These are phyloP conservation scores for Candida sithepensis DNA, from an alignment of 805 yeast genomes.

Conservation along the genomic window DNA sequence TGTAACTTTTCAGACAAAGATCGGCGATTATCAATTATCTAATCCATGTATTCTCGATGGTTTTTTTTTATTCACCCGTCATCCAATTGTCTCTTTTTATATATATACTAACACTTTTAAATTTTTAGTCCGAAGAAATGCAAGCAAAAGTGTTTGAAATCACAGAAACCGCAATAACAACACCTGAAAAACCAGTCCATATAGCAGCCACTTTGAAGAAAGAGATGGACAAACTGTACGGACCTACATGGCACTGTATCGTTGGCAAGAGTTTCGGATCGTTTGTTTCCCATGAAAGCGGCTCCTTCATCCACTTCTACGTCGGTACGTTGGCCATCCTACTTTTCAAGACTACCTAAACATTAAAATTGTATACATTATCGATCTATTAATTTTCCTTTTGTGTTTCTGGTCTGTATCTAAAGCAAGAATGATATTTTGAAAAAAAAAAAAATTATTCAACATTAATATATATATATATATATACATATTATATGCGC, in stretches of 20 bases:
- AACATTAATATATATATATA: too few relatives aligned
- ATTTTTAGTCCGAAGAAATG: constrained; percentile 43
- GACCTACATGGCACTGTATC: constrained; percentile 77
- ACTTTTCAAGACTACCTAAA: constrained; percentile 62
- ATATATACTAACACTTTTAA: neutral
- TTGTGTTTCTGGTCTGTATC: too few relatives aligned
- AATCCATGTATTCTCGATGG: too few relatives aligned
- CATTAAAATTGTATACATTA: too few relatives aligned
- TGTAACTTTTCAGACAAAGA: too few relatives aligned
- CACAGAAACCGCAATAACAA: constrained; percentile 41
- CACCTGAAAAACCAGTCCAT: constrained; percentile 51
- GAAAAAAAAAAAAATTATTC: too few relatives aligned
- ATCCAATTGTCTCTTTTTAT: too few relatives aligned
- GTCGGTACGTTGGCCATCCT: constrained; percentile 65
- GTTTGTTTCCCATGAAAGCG: constrained; percentile 73
- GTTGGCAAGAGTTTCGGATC: constrained; percentile 80
- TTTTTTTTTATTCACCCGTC: too few relatives aligned
- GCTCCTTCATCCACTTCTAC: constrained; percentile 67
- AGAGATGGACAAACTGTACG: constrained; percentile 56
- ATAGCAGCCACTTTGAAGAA: constrained; percentile 65
- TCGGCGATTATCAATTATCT: too few relatives aligned
- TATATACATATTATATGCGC: too few relatives aligned
- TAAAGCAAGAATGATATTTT: too few relatives aligned
- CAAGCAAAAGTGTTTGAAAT: constrained; percentile 47
- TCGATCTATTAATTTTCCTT: too few relatives aligned